A percentile compares a stretch with the other conserved stretches of the same genome.
These are phyloP conservation scores for Arthrobotrys iridis DNA, from an alignment of 2,329 filamentous ascomycete genomes.

Conservation along the genomic window DNA sequence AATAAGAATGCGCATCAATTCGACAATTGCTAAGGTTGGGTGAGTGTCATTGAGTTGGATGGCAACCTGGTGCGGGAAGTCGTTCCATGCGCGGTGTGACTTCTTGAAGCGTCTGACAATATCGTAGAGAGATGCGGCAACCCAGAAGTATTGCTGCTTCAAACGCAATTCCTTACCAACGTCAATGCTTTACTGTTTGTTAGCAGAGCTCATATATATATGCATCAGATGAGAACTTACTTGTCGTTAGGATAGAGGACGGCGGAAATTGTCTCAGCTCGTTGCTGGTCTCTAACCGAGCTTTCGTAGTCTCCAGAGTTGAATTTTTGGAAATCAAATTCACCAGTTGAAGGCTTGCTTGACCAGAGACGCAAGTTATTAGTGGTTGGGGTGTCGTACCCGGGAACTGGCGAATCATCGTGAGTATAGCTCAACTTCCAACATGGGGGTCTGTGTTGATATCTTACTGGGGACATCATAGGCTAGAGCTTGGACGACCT, in stretches of 20 bases:
- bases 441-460: slow-evolving; percentile 60
- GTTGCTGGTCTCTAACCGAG: slow-evolving; percentile 96
- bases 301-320: slow-evolving; percentile 98
- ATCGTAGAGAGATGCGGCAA: slow-evolving; percentile 92
- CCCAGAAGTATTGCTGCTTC: slow-evolving; percentile 99
- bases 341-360: slow-evolving; percentile 93
- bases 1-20: slow-evolving; percentile 89
- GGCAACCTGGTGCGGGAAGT: slow-evolving; percentile 93
- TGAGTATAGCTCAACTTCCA: slow-evolving; percentile 25
- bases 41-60: slow-evolving; percentile 99
- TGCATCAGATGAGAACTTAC: not conserved
- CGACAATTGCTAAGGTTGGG: slow-evolving; percentile 93
- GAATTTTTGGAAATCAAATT: slow-evolving; percentile 99
- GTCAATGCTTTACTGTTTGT: slow-evolving; percentile 75
- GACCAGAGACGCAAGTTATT: slow-evolving; percentile 98
- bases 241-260: slow-evolving; percentile 94
- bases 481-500: slow-evolving; percentile 89
- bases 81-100: slow-evolving; percentile 85
- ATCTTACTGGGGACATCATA: slow-evolving; percentile 74
- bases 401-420: slow-evolving; percentile 73
- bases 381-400: slow-evolving; percentile 86
- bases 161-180: slow-evolving; percentile 94
- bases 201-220: not conserved
- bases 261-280: slow-evolving; percentile 97
- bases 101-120: slow-evolving; percentile 99